Percentiles rank a stretch among this genome's conserved stretches.
phyloP scores from a whole-genome alignment of 2,329 filamentous ascomycete species.

The Coniochaeta hoffmannii region DNA sequence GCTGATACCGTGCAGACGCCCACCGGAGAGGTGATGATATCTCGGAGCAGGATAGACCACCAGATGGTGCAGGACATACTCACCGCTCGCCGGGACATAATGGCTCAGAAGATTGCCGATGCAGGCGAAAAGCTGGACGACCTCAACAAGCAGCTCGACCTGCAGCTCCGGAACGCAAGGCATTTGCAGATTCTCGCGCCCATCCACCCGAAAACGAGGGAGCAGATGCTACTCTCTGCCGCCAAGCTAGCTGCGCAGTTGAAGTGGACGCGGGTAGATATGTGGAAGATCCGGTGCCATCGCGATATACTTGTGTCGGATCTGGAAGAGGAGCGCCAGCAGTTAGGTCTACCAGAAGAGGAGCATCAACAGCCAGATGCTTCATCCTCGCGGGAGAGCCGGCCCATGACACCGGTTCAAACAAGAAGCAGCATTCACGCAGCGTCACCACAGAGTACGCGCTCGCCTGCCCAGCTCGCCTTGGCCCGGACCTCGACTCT shows the following conservation, averaged over 20 bases:
- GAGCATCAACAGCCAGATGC: constrained; percentile 8
- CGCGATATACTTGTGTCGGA: constrained; percentile 81
- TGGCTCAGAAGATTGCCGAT: constrained; percentile 76
- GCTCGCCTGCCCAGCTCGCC: constrained; percentile 23
- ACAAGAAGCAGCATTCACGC: constrained; percentile 27
- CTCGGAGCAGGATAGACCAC: constrained; percentile 66
- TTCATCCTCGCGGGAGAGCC: constrained; percentile 8
- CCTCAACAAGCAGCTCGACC: constrained; percentile 71
- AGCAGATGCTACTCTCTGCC: constrained; percentile 78
- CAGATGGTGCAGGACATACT: constrained; percentile 84
- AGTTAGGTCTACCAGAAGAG: constrained; percentile 25
- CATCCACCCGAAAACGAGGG: constrained; percentile 82
- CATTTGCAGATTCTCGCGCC: constrained; percentile 85
- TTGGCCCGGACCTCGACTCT: constrained; percentile 24
- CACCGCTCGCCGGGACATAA: constrained; percentile 71
- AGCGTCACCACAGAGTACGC: constrained; percentile 26
- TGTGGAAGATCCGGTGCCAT: constrained; percentile 88
- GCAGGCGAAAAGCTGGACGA: constrained; percentile 69
- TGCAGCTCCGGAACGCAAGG: constrained; percentile 77
- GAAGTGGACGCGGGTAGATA: constrained; percentile 90
- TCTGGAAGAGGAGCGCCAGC: constrained; percentile 66
- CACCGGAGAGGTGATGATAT: constrained; percentile 66
- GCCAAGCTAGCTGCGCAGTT: constrained; percentile 79
- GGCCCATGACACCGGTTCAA: constrained; percentile 18
- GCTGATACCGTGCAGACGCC: constrained; percentile 58